Evolutionary conservation across 2,329 filamentous ascomycete genomes (phyloP).

Genomic region (Lasiodiplodia sp.): DNA sequence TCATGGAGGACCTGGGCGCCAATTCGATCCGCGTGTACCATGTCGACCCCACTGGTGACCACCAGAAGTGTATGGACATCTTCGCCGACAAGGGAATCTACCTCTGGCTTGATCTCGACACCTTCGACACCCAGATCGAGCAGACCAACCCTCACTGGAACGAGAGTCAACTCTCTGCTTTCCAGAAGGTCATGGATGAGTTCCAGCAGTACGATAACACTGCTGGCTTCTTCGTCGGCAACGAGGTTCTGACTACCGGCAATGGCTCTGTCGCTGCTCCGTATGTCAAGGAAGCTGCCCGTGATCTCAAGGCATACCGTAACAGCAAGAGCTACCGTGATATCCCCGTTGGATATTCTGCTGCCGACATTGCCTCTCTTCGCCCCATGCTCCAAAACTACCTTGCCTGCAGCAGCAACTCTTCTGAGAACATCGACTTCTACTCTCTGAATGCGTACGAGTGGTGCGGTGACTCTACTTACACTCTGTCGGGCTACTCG

Average conservation of each 20-base stretch:
- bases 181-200: slow-evolving; percentile 75
- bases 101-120: slow-evolving; percentile 82
- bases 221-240: slow-evolving; percentile 85
- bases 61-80: slow-evolving; percentile 80
- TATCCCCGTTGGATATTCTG: slow-evolving; percentile 87
- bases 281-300: slow-evolving; percentile 81
- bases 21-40: slow-evolving; percentile 91
- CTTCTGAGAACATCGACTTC: slow-evolving; percentile 75
- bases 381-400: slow-evolving; percentile 74
- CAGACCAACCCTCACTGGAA: slow-evolving; percentile 74
- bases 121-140: slow-evolving; percentile 69
- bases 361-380: slow-evolving; percentile 78
- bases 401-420: slow-evolving; percentile 77
- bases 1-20: slow-evolving; percentile 82
- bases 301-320: slow-evolving; percentile 84
- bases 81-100: slow-evolving; percentile 85
- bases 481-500: slow-evolving; percentile 71
- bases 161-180: slow-evolving; percentile 71
- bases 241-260: slow-evolving; percentile 75
- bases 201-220: slow-evolving; percentile 82
- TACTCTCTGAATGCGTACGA: slow-evolving; percentile 87
- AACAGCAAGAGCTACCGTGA: slow-evolving; percentile 77
- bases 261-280: slow-evolving; percentile 72
- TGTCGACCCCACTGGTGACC: slow-evolving; percentile 74
- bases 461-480: slow-evolving; percentile 58